These are phyloP conservation scores for Monosporascus sp. DNA, from an alignment of 2,329 filamentous ascomycete species.

Conservation along the genomic window DNA sequence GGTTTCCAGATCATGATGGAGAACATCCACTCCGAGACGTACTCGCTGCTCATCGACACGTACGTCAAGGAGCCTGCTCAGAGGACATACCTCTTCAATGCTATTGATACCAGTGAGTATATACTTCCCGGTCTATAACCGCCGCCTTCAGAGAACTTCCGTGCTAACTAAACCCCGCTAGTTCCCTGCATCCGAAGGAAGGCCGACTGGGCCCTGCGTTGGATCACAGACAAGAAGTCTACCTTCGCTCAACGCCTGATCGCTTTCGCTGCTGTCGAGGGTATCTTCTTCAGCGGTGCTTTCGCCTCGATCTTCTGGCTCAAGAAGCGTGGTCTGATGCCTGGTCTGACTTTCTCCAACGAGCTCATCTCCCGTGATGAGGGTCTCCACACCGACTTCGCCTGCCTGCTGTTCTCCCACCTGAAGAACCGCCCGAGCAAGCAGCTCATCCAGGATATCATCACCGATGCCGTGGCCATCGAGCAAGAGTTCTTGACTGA, in stretches of 20 bases:
- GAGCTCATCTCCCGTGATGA: conserved; percentile 99
- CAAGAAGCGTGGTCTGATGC: conserved; percentile 99
- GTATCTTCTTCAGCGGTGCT: conserved; percentile 98
- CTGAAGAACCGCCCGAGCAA: conserved; percentile 85
- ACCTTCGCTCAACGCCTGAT: conserved; percentile 94
- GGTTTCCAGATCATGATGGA: conserved; percentile 99
- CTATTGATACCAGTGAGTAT: conserved; percentile 87
- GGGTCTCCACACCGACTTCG: conserved; percentile 98
- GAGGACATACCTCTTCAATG: conserved; percentile 92
- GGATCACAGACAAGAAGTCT: conserved; percentile 91
- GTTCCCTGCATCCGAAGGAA: conserved; percentile 97
- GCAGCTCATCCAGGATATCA: conserved; percentile 77
- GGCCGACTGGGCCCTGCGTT: conserved; percentile 93
- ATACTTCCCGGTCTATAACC: conserved; percentile 1
- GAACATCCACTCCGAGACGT: conserved; percentile 99
- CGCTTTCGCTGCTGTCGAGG: conserved; percentile 95
- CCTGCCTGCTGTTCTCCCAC: conserved; percentile 96
- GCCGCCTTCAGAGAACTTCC: background rate
- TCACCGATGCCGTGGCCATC: conserved; percentile 87
- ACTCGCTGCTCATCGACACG: conserved; percentile 97
- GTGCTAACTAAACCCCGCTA: conserved; percentile 29
- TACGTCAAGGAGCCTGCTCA: conserved; percentile 98
- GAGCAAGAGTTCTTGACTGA: conserved; percentile 98
- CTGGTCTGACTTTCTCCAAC: conserved; percentile 97
- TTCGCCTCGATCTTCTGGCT: conserved; percentile 99